Percentiles rank a stretch among this genome's conserved stretches.
These are phyloP conservation scores for Lactuca sativa DNA, from an alignment of 129 eudicot genomes.

Conservation along the genomic window DNA sequence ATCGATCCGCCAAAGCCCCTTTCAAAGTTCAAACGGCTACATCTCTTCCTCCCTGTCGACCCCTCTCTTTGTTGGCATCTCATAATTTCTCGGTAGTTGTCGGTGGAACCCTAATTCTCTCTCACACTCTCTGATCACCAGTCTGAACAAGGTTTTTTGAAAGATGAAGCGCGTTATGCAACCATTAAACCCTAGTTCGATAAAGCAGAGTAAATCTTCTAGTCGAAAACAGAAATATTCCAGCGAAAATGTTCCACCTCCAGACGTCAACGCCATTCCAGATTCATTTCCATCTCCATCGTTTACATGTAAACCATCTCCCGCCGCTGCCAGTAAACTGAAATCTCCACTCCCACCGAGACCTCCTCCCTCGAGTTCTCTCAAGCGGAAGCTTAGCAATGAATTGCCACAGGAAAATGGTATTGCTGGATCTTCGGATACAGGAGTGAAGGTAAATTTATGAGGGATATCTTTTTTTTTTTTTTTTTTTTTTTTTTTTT, in stretches of 20 bases:
- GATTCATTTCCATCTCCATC: constrained; percentile 34
- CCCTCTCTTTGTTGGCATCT: neutral
- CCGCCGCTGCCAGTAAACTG: constrained; percentile 42
- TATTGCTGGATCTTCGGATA: constrained; percentile 47
- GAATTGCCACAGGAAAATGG: constrained; percentile 47
- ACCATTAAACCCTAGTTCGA: constrained; percentile 53
- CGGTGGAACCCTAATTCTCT: constrained; percentile 34
- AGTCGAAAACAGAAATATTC: constrained; percentile 40
- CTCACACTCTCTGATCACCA: constrained; percentile 20
- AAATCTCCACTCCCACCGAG: constrained; percentile 83
- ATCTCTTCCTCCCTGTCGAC: constrained; percentile 17
- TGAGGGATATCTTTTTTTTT: neutral
- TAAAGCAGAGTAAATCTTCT: constrained; percentile 31
- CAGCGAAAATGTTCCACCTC: constrained; percentile 71
- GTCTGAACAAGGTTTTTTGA: neutral
- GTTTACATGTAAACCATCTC: constrained; percentile 39
- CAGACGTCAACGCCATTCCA: constrained; percentile 34
- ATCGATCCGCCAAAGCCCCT: constrained; percentile 22
- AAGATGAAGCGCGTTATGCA: constrained; percentile 63
- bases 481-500: constrained; percentile 1
- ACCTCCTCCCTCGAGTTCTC: constrained; percentile 54
- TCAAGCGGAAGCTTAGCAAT: constrained; percentile 56
- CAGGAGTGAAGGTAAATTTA: constrained; percentile 66
- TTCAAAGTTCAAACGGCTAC: constrained; percentile 48
- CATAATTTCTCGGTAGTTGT: constrained; percentile 32